These are phyloP conservation scores for Alternaria ethzedia DNA, from an alignment of 2,329 filamentous ascomycete genomes.

Conservation along the genomic window DNA sequence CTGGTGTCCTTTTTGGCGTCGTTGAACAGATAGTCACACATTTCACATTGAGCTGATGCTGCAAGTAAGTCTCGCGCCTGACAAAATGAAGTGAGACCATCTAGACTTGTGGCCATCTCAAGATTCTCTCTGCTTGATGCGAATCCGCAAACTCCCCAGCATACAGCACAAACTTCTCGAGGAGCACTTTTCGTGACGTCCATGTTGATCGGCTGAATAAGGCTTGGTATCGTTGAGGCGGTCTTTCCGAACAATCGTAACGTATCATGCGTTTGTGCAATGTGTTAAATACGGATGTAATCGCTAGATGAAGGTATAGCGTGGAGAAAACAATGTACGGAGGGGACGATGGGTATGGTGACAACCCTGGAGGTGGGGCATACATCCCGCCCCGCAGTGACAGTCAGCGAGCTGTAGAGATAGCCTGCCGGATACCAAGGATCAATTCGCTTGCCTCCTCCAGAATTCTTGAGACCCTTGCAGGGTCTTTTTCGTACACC, in stretches of 20 bases:
- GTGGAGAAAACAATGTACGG: background rate
- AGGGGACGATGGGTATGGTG: background rate
- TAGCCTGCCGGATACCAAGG: background rate
- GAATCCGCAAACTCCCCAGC: background rate
- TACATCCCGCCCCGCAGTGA: background rate
- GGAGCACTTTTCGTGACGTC: background rate
- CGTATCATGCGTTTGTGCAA: background rate
- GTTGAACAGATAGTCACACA: background rate
- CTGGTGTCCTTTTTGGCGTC: too few species aligned
- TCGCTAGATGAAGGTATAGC: background rate
- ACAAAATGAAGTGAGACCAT: background rate
- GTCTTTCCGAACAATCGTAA: background rate
- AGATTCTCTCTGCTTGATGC: background rate
- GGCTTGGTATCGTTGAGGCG: background rate
- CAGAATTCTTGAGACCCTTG: background rate
- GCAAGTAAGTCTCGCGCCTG: background rate
- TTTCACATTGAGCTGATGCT: background rate
- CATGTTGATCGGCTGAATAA: background rate
- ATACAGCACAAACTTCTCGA: background rate
- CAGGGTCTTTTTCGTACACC: background rate
- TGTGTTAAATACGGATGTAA: background rate
- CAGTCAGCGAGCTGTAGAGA: background rate
- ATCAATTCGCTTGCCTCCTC: background rate
- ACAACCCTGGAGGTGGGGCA: background rate
- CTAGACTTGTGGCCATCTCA: background rate